Percentiles rank a stretch among this genome's conserved stretches.
Conservation (phyloP, 306 rosid genomes). For the Gastrolobium bilobum region DNA sequence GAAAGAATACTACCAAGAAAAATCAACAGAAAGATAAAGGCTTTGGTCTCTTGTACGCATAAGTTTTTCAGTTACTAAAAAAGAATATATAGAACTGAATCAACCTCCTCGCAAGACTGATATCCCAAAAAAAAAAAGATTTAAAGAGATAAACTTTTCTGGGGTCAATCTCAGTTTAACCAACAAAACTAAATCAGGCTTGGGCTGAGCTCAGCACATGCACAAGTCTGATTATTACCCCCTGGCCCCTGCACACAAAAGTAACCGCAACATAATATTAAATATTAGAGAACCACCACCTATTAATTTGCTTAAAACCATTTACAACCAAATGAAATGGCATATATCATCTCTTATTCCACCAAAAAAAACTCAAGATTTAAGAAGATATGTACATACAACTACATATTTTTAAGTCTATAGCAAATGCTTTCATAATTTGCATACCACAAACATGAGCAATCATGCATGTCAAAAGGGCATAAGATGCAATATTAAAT, state of each 20-base stretch:
- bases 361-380: background rate
- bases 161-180: background rate
- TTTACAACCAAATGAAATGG: background rate
- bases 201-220: background rate
- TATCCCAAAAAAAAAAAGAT: no score
- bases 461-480: slow-evolving; percentile 93
- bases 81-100: no score
- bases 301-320: background rate
- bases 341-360: background rate
- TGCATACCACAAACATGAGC: slow-evolving; percentile 98
- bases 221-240: background rate
- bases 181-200: background rate
- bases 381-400: slow-evolving; percentile 4
- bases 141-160: no score
- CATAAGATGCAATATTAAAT: slow-evolving; percentile 94
- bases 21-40: no score
- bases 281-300: background rate
- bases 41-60: no score
- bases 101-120: no score
- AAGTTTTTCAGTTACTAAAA: no score
- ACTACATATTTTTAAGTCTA: slow-evolving; percentile 25
- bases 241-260: slow-evolving; percentile 3
- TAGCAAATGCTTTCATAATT: slow-evolving; percentile 36
- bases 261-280: background rate
- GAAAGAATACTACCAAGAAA: no score